phyloP scores from a whole-genome alignment of 2,329 filamentous ascomycete genomes.

The Aspergillus clavatus region DNA sequence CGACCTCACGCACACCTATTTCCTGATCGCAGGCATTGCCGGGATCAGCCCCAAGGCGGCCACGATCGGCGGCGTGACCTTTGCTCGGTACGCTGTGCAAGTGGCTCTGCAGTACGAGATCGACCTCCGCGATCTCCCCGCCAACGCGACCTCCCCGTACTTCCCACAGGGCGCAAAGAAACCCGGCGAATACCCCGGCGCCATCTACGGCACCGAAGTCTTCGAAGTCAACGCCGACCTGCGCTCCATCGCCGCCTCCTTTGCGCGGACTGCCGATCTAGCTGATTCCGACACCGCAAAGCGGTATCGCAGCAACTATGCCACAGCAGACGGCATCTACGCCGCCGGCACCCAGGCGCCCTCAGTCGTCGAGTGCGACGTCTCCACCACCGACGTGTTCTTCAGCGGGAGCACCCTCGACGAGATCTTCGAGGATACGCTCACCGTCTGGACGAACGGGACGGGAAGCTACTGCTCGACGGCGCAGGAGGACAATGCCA shows the following conservation, averaged over 20 bases:
- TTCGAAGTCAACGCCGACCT: constrained; percentile 61
- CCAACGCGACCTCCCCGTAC: constrained; percentile 63
- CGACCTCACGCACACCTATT: constrained; percentile 64
- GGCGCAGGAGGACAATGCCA: constrained; percentile 69
- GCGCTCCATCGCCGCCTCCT: constrained; percentile 48
- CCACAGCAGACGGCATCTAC: constrained; percentile 29
- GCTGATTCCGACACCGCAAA: constrained; percentile 48
- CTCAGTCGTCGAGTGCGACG: constrained; percentile 59
- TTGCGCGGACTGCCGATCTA: constrained; percentile 51
- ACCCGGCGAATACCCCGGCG: constrained; percentile 55
- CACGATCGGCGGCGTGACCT: constrained; percentile 62
- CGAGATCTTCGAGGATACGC: constrained; percentile 62
- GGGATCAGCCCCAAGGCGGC: constrained; percentile 66
- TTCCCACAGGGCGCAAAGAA: constrained; percentile 56
- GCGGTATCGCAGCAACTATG: constrained; percentile 54
- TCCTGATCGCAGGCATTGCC: constrained; percentile 66
- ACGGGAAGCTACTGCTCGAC: constrained; percentile 64
- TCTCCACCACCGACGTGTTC: constrained; percentile 67
- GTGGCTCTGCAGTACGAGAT: constrained; percentile 73
- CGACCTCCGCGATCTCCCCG: constrained; percentile 63
- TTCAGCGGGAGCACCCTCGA: constrained; percentile 59
- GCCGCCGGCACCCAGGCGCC: constrained; percentile 46
- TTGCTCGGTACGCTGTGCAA: constrained; percentile 66
- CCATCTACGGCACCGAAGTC: constrained; percentile 64
- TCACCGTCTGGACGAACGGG: constrained; percentile 61